phyloP scores from a whole-genome alignment of 768 basidiomycete genomes.

The Rhodosporidiobolus odoratus region DNA sequence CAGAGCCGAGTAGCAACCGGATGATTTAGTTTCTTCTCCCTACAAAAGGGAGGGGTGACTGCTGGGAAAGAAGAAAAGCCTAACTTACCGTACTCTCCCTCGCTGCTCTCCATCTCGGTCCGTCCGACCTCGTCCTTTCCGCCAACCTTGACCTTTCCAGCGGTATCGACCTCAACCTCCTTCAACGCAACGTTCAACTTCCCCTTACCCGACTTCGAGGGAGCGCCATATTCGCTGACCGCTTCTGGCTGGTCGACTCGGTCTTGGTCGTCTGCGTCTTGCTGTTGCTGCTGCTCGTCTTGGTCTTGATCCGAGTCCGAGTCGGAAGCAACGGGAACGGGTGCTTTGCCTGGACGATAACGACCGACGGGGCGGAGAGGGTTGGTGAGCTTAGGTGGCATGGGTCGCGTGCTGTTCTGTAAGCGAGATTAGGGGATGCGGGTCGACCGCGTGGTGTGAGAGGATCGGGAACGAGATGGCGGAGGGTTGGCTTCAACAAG shows the following conservation, averaged over 20 bases:
- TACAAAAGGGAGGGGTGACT: conserved; percentile 34
- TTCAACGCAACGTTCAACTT: conserved; percentile 65
- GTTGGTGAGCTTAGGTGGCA: conserved; percentile 30
- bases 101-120: conserved; percentile 57
- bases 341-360: conserved; percentile 72
- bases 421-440: no score
- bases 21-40: conserved; percentile 50
- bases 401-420: neutral
- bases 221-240: conserved; percentile 44
- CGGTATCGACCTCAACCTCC: conserved; percentile 73
- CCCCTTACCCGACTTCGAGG: conserved; percentile 27
- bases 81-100: conserved; percentile 46
- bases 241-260: conserved; percentile 1
- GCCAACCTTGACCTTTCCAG: conserved; percentile 72
- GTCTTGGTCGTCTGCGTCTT: conserved; percentile 34
- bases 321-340: conserved; percentile 25
- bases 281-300: conserved; percentile 36
- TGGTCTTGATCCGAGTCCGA: conserved; percentile 39
- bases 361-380: conserved; percentile 60
- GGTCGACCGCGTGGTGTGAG: neutral
- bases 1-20: conserved; percentile 45
- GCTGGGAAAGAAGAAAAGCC: neutral
- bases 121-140: conserved; percentile 72
- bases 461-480: neutral
- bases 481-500: neutral